A percentile compares a stretch with the other conserved stretches of the same genome.
Evolutionary conservation across 345 rosid genomes (phyloP).

Genomic region (Eucalyptus tenuipes): DNA sequence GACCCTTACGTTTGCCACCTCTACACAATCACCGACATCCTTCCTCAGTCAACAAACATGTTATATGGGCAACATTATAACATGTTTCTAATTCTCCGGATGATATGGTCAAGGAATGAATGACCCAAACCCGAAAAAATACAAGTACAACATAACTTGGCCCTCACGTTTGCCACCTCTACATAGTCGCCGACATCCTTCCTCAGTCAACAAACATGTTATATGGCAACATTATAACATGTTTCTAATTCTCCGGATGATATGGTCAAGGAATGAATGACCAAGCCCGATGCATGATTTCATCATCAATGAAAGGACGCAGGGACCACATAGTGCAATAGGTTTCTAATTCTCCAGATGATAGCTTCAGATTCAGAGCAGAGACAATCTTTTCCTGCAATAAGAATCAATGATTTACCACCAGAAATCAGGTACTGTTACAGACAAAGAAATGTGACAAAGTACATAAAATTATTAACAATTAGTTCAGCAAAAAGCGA

Average conservation of each 20-base stretch:
- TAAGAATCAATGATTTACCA: background rate
- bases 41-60: background rate
- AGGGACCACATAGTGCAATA: slow-evolving; percentile 76
- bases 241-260: background rate
- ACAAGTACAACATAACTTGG: background rate
- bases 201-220: background rate
- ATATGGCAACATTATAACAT: background rate
- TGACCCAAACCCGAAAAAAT: slow-evolving; percentile 7
- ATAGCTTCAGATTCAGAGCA: slow-evolving; percentile 45
- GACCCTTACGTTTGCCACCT: background rate
- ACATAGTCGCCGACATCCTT: background rate
- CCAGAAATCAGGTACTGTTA: background rate
- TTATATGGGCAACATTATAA: background rate
- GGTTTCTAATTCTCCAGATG: slow-evolving; percentile 46
- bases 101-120: slow-evolving; percentile 8
- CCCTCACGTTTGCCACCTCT: background rate
- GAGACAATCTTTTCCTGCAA: slow-evolving; percentile 61
- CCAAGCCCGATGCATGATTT: slow-evolving; percentile 57
- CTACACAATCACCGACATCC: background rate
- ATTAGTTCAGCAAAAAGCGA: background rate
- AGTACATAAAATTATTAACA: background rate
- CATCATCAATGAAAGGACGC: slow-evolving; percentile 58
- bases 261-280: slow-evolving; percentile 15
- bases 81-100: background rate
- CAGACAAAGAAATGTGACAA: background rate